A percentile compares a stretch with the other conserved stretches of the same genome.
phyloP scores from a whole-genome alignment of 169 alveolate species.

The Cryptosporidium sp. region DNA sequence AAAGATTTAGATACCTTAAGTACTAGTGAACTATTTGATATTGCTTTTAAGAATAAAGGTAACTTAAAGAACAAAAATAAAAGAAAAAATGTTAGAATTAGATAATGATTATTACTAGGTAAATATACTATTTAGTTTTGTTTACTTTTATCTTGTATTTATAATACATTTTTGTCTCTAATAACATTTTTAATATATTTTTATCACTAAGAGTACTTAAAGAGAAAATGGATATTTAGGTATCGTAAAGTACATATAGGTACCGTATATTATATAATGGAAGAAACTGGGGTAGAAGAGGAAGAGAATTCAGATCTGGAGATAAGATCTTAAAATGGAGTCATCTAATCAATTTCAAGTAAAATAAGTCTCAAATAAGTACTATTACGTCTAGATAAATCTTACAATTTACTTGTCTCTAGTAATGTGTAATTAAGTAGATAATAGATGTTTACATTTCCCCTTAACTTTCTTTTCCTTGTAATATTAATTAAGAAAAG shows the following conservation, averaged over 20 bases:
- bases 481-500: background rate
- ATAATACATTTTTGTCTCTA: too few species aligned
- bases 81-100: background rate
- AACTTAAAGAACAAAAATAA: slow-evolving; percentile 22
- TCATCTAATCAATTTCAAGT: background rate
- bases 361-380: background rate
- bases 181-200: too few species aligned
- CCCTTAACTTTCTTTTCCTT: background rate
- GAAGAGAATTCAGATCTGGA: background rate
- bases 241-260: too few species aligned
- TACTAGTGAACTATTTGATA: slow-evolving; percentile 49
- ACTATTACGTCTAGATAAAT: slow-evolving; percentile 4
- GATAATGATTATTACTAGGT: background rate
- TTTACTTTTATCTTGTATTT: too few species aligned
- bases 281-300: too few species aligned
- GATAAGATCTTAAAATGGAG: background rate
- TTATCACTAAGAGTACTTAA: too few species aligned
- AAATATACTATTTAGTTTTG: too few species aligned
- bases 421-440: slow-evolving; percentile 3
- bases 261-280: too few species aligned
- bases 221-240: too few species aligned
- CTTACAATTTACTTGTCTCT: background rate
- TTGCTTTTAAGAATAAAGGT: slow-evolving; percentile 53
- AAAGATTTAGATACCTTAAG: slow-evolving; percentile 1
- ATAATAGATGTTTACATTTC: background rate